Conservation (phyloP, 768 basidiomycete species). For the Boletus subparvulus region DNA sequence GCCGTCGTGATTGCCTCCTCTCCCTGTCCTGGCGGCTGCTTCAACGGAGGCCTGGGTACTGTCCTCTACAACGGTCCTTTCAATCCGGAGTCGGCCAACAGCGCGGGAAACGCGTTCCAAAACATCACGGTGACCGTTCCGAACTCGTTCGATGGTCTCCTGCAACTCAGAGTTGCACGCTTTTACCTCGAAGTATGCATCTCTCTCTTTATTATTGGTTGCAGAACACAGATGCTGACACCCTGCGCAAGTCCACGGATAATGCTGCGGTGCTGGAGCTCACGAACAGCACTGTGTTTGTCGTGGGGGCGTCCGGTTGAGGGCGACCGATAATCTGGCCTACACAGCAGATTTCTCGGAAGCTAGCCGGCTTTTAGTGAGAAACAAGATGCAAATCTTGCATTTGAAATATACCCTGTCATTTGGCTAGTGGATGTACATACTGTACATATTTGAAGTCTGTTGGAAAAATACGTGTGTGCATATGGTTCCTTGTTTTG, state of each 20-base stretch:
- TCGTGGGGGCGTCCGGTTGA: too few relatives aligned
- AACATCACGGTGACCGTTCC: constrained; percentile 5
- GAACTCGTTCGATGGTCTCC: background rate
- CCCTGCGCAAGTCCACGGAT: background rate
- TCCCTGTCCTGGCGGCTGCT: background rate
- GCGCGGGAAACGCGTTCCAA: background rate
- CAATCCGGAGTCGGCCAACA: background rate
- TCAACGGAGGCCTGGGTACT: background rate
- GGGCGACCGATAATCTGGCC: too few relatives aligned
- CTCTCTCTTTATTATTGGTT: background rate
- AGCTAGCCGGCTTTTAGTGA: too few relatives aligned
- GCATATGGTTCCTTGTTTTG: too few relatives aligned
- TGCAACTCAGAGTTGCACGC: background rate
- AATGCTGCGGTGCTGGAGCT: too few relatives aligned
- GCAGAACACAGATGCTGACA: background rate
- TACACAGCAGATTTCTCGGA: too few relatives aligned
- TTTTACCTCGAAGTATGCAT: constrained; percentile 10
- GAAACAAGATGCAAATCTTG: too few relatives aligned
- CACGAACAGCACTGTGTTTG: too few relatives aligned
- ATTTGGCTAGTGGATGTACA: too few relatives aligned
- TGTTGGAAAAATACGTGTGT: too few relatives aligned
- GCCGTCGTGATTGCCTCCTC: constrained; percentile 1
- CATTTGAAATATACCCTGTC: too few relatives aligned
- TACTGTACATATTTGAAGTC: too few relatives aligned
- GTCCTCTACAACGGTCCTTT: constrained; percentile 4